phyloP scores from a whole-genome alignment of 2,329 filamentous ascomycete species.

The Tympanopsis confertula region DNA sequence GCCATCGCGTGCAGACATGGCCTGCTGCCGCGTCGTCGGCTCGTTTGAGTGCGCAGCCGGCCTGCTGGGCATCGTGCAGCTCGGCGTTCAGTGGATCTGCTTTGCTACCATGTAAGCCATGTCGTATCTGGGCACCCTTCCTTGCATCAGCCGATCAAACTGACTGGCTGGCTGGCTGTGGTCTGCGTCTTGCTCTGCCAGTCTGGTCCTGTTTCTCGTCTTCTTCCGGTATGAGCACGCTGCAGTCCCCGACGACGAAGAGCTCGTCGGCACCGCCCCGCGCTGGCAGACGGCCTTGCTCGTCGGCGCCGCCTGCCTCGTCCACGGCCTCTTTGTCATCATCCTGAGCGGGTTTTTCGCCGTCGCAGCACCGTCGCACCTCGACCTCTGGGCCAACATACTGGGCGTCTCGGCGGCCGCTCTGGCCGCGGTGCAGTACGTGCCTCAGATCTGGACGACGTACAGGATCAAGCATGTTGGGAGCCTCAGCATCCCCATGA shows the following conservation, averaged over 20 bases:
- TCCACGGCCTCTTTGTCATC: conserved; percentile 63
- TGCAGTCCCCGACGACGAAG: conserved; percentile 33
- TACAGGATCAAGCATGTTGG: conserved; percentile 75
- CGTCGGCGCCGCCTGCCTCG: conserved; percentile 61
- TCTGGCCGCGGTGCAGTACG: conserved; percentile 78
- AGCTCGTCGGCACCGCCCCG: conserved; percentile 36
- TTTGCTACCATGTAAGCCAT: conserved; percentile 74
- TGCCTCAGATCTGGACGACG: conserved; percentile 91
- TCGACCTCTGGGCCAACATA: conserved; percentile 73
- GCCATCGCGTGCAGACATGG: conserved; percentile 70
- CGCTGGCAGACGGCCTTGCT: conserved; percentile 69
- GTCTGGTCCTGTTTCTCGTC: conserved; percentile 82
- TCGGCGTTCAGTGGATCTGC: conserved; percentile 83
- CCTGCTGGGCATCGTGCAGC: conserved; percentile 77
- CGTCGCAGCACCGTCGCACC: conserved; percentile 45
- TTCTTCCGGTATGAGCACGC: conserved; percentile 68
- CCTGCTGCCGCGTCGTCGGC: conserved; percentile 73
- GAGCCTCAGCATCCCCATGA: conserved; percentile 90
- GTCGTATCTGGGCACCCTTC: neutral
- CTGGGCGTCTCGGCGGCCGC: conserved; percentile 69
- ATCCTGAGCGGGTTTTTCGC: conserved; percentile 60
- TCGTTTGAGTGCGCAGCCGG: conserved; percentile 76
- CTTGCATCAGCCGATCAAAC: neutral
- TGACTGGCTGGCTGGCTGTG: conserved; percentile 7
- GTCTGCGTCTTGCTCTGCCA: conserved; percentile 23